phyloP scores from a whole-genome alignment of 345 rosid genomes.

The Melastoma malabathricum region DNA sequence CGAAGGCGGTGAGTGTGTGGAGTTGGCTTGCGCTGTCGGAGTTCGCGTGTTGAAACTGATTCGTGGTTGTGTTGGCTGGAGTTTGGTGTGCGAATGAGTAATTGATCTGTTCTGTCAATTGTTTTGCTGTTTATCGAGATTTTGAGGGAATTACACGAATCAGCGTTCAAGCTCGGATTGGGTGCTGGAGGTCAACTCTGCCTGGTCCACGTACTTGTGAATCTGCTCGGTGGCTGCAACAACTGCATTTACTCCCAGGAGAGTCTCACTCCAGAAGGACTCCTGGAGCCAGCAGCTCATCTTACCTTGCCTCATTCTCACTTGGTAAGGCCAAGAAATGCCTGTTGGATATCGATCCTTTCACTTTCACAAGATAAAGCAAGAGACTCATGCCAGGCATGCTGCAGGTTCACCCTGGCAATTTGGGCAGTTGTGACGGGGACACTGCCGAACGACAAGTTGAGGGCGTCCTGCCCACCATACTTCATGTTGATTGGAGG shows the following conservation, averaged over 20 bases:
- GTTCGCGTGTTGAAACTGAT: no score
- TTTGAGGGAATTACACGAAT: no score
- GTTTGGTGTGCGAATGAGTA: no score
- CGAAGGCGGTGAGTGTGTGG: no score
- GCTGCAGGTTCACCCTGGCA: constrained; percentile 62
- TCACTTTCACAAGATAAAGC: no score
- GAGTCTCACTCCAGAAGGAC: constrained; percentile 50
- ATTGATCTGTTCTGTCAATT: no score
- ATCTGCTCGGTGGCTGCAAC: constrained; percentile 64
- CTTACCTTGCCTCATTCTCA: constrained; percentile 48
- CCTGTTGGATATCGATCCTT: no score
- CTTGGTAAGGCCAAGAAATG: constrained; percentile 36
- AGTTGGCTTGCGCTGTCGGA: no score
- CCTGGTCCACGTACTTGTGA: constrained; percentile 69
- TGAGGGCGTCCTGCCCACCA: constrained; percentile 73
- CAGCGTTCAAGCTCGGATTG: constrained; percentile 64
- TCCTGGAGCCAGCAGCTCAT: constrained; percentile 61
- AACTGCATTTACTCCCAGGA: constrained; percentile 75
- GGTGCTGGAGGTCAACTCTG: constrained; percentile 55
- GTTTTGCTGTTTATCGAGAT: no score
- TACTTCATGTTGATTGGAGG: constrained; percentile 81
- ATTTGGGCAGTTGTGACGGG: constrained; percentile 76
- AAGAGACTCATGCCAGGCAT: no score
- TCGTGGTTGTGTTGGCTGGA: no score
- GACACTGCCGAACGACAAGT: constrained; percentile 54